Evolutionary conservation across 1,284 basidiomycete species (phyloP).

Genomic region (Flammula alnicola): DNA sequence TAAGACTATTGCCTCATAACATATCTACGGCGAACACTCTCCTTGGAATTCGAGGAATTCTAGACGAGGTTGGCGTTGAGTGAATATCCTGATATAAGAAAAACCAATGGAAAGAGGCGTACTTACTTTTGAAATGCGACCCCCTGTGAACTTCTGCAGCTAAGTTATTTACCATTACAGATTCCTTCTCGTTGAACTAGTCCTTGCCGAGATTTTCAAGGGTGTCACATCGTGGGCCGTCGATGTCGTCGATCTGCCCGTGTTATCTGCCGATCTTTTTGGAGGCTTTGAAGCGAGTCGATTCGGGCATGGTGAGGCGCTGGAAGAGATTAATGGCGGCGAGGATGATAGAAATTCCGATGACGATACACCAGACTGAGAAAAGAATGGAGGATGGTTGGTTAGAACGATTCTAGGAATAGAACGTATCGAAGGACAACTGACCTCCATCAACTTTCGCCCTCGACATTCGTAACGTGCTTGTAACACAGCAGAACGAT

Average conservation of each 20-base stretch:
- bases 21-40: too few relatives aligned
- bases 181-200: too few relatives aligned
- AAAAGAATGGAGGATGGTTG: background rate
- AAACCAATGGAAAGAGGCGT: background rate
- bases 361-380: conserved; percentile 39
- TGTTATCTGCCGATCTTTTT: too few relatives aligned
- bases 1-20: too few relatives aligned
- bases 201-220: too few relatives aligned
- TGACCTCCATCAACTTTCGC: conserved; percentile 70
- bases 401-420: background rate
- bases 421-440: conserved; percentile 25
- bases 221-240: background rate
- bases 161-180: conserved; percentile 7
- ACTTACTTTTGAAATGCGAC: conserved; percentile 42
- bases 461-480: conserved; percentile 60
- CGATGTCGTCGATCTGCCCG: background rate
- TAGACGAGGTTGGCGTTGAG: too few relatives aligned
- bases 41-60: too few relatives aligned
- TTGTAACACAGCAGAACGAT: conserved; percentile 75
- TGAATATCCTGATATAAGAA: too few relatives aligned
- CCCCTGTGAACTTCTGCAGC: conserved; percentile 31
- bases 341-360: conserved; percentile 45
- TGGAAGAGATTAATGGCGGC: conserved; percentile 60
- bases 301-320: conserved; percentile 76
- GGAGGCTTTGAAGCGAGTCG: too few relatives aligned